Evolutionary conservation across 2,329 filamentous ascomycete genomes (phyloP).

Genomic region (Tolypocladium album): DNA sequence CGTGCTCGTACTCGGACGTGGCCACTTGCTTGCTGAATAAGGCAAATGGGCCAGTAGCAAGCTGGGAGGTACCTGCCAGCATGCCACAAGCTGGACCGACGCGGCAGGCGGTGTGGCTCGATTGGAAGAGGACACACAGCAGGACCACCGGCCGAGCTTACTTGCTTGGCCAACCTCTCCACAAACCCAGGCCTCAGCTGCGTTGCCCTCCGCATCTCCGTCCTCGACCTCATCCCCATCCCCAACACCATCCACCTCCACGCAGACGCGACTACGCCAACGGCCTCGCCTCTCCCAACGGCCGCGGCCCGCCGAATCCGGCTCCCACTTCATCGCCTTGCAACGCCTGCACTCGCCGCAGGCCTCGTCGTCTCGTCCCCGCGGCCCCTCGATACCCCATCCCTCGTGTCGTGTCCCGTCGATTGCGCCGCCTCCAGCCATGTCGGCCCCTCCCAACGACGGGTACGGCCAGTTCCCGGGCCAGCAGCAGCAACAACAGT

Average conservation of each 20-base stretch:
- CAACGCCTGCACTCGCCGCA: conserved; percentile 5
- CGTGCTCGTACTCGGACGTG: background rate
- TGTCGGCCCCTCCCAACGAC: conserved; percentile 48
- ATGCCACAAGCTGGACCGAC: background rate
- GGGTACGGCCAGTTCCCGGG: conserved; percentile 40
- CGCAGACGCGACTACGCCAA: background rate
- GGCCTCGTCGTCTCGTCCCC: conserved; percentile 1
- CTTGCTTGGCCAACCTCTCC: conserved; percentile 1
- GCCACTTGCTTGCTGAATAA: background rate
- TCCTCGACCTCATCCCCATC: background rate
- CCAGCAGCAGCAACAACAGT: conserved; percentile 32
- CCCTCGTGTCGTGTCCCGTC: background rate
- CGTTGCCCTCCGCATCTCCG: conserved; percentile 1
- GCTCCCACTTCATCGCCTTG: conserved; percentile 1
- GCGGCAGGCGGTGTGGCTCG: conserved; percentile 2
- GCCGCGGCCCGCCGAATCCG: conserved; percentile 2
- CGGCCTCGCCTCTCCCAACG: conserved; percentile 1
- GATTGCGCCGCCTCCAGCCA: conserved; percentile 22
- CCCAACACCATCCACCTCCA: background rate
- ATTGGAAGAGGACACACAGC: conserved; percentile 4
- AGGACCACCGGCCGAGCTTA: background rate
- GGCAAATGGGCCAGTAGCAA: background rate
- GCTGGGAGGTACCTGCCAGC: background rate
- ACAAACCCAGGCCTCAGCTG: conserved; percentile 1
- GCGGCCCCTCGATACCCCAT: background rate